phyloP scores from a whole-genome alignment of 768 basidiomycete species.

The Hysterangium stoloniferum region DNA sequence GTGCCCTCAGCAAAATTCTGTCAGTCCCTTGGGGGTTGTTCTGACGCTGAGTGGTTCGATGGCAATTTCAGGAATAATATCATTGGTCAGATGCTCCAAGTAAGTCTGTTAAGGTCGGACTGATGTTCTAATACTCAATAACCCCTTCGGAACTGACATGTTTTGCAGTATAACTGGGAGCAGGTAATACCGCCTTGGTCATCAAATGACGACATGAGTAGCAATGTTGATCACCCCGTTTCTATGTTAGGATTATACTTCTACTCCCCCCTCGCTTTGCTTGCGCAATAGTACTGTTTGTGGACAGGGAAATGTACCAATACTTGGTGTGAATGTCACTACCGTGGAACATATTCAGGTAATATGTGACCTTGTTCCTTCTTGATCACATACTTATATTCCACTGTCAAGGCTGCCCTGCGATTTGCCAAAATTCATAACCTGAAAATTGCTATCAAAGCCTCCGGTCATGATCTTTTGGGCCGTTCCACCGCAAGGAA shows the following conservation, averaged over 20 bases:
- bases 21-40: constrained; percentile 5
- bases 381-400: not conserved
- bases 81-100: constrained; percentile 11
- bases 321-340: constrained; percentile 25
- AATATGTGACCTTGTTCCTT: not conserved
- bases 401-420: constrained; percentile 21
- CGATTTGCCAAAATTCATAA: constrained; percentile 23
- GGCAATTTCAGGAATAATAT: constrained; percentile 6
- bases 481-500: constrained; percentile 36
- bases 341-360: constrained; percentile 26
- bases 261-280: constrained; percentile 12
- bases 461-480: constrained; percentile 34
- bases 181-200: constrained; percentile 3
- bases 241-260: constrained; percentile 7
- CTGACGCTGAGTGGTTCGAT: constrained; percentile 9
- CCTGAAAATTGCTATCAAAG: constrained; percentile 26
- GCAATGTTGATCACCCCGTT: not conserved
- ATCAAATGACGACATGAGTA: not conserved
- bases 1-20: constrained; percentile 13
- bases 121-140: not conserved
- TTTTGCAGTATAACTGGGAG: constrained; percentile 12
- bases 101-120: not conserved
- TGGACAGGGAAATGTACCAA: constrained; percentile 26
- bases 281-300: constrained; percentile 19
- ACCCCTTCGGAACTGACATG: not conserved